Evolutionary conservation across 331 rosid genomes (phyloP), one percentile per base, ranked within the genome.

Genomic region (Cydonia oblonga): DNA sequence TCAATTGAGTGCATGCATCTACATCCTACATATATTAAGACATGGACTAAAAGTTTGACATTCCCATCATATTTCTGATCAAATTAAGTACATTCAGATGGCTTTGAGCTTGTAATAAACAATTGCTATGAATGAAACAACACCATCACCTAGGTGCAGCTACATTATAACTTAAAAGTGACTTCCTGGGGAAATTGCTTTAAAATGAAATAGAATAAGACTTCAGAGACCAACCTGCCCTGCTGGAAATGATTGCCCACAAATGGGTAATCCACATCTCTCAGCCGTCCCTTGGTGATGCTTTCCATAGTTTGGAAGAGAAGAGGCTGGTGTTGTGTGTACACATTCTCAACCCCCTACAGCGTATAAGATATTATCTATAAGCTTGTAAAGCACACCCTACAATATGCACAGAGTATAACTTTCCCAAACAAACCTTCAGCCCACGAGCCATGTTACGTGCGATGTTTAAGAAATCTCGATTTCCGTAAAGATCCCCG

Each of bases 381-480:
- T 79, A 61, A 76, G 69, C 35, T 74, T 75, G 66, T 19, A 71
- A 71, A 67, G 38, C 70, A 64, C 69, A 75, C 67, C 52, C 64
- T 12, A 46, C 56, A 66, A 14, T 18, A 74, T 79, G 66, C 25
- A 76, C 49, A 78, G 54, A 68, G 6, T 62, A 71, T 49, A 9
- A 56, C 74, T 66, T 69, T 82, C 61, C 54, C 69, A 40, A 76
- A 81, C 88, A 80, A 71, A 91, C 98, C 98, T 93, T 91, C 79
- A 93, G 76, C 72, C 97, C 98, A 69, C 96, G 92, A 69, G 98
- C 98, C 98, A 91, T 93, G 83, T 93, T 93, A 75, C 96, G 97
- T 40, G 98, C 98, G 85, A 93, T 91, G 73, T 93, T 93, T 80
- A 91, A 75, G 82, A 93, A 86, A 81, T 93, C 98, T 66, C 96